Evolutionary conservation across 768 basidiomycete genomes (phyloP).

Genomic region (Pleurotus cornucopiae): DNA sequence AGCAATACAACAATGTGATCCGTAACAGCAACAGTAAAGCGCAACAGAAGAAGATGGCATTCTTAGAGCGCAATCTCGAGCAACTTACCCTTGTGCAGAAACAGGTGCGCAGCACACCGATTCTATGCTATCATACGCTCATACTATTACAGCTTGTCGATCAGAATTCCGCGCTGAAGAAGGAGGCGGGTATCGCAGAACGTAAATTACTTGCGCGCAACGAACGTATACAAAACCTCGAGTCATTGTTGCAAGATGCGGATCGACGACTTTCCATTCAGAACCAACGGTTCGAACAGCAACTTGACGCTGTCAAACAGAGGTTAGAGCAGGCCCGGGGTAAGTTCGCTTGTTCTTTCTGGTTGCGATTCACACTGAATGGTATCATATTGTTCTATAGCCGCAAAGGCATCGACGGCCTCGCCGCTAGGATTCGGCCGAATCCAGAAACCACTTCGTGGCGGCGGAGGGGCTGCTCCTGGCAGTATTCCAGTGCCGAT

Average conservation of each 20-base stretch:
- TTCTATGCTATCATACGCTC: neutral
- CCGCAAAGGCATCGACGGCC: constrained; percentile 72
- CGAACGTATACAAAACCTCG: constrained; percentile 96
- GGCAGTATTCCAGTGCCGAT: constrained; percentile 36
- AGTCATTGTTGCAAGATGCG: constrained; percentile 88
- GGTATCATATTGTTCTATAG: constrained; percentile 30
- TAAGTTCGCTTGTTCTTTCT: constrained; percentile 30
- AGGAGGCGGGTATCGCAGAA: constrained; percentile 95
- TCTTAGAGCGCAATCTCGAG: constrained; percentile 94
- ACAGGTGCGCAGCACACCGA: constrained; percentile 55
- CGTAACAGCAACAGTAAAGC: constrained; percentile 98
- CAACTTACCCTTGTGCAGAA: constrained; percentile 95
- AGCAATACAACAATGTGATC: constrained; percentile 98
- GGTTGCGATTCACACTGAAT: constrained; percentile 8
- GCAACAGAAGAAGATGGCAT: constrained; percentile 99
- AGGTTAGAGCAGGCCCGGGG: constrained; percentile 90
- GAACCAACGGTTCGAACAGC: constrained; percentile 94
- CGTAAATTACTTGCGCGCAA: constrained; percentile 94
- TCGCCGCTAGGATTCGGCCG: constrained; percentile 83
- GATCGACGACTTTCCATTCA: constrained; percentile 89
- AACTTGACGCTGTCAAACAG: constrained; percentile 88
- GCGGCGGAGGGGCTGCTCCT: constrained; percentile 71
- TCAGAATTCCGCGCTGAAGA: constrained; percentile 95
- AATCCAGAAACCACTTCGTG: constrained; percentile 94
- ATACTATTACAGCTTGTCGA: constrained; percentile 75